Evolutionary conservation across 305 asterid species (phyloP), one percentile per base, ranked within the genome.

Genomic region (Plantago lanceolata): DNA sequence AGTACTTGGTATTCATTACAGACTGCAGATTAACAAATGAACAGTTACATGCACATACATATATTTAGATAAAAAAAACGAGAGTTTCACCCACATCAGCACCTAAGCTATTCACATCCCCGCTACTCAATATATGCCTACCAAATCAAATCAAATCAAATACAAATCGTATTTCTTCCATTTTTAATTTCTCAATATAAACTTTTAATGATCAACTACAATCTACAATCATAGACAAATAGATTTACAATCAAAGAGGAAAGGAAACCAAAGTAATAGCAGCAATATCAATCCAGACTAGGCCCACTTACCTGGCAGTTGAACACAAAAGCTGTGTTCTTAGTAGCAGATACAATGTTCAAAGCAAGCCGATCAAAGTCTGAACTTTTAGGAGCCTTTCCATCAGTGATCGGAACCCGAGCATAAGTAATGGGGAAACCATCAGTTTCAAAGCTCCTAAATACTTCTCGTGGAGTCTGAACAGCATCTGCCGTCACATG

Each of bases 401-500:
- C 99, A 78, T 93, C 98, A 67, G 98, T 93, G 67, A 89, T 93
- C 6, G 98, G 98, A 62, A 93, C 95, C 74, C 98, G 98, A 5
- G 98, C 97, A 80, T 93, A 93, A 71, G 84, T 85, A 68, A 93
- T 83, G 66, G 94, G 97, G 78, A 82, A 88, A 57, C 97, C 94
- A 72, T 87, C 89, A 72, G 76, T 82, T 81, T 85, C 87, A 68
- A 93, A 83, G 75, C 88, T 78, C 66, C 81, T 84, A 78, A 93
- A 89, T 67, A 93, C 98, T 81, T 93, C 98, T 67, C 90, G 71
- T 35, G 99, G 97, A 64, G 97, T 93, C 78, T 93, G 96, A 72
- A 93, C 95, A 69, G 83, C 83, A 73, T 77, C 80, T 66, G 76
- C 63, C 67, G 76, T 83, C 75, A 93, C 95, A 29, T 76, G 88